phyloP scores from a whole-genome alignment of 2,329 filamentous ascomycete genomes.

The Fusarium goolgardi region DNA sequence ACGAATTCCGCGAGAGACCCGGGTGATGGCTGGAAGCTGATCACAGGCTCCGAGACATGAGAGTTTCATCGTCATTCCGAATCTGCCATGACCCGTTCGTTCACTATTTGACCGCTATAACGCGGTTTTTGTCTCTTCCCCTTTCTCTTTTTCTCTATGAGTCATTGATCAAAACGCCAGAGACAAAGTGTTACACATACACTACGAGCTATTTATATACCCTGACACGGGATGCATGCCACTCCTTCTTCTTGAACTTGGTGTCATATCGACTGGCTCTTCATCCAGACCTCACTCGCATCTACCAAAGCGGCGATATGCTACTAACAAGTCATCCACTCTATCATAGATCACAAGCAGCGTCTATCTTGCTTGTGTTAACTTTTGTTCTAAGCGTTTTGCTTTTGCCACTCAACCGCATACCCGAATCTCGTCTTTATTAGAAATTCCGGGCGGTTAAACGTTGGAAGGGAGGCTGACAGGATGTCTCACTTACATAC shows the following conservation, averaged over 20 bases:
- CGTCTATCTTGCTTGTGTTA: neutral
- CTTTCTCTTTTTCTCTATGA: neutral
- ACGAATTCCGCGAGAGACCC: neutral
- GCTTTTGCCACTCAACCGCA: neutral
- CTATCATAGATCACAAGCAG: neutral
- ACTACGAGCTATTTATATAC: neutral
- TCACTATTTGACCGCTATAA: slow-evolving; percentile 14
- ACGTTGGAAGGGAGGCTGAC: neutral
- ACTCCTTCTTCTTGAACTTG: neutral
- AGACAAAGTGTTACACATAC: neutral
- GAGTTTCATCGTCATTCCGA: slow-evolving; percentile 32
- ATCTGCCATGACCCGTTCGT: neutral
- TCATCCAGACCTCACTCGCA: neutral
- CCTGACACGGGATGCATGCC: neutral
- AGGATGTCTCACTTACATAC: slow-evolving; percentile 12
- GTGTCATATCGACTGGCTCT: neutral
- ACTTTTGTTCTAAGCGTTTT: neutral
- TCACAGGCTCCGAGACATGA: slow-evolving; percentile 24
- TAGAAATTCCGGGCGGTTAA: neutral
- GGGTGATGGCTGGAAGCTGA: neutral
- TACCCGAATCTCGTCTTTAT: neutral
- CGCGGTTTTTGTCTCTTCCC: neutral
- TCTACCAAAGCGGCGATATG: neutral
- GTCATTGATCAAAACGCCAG: neutral
- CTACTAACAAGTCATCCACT: neutral